phyloP scores from a whole-genome alignment of 768 basidiomycete genomes.

The Auriculariales sp. region DNA sequence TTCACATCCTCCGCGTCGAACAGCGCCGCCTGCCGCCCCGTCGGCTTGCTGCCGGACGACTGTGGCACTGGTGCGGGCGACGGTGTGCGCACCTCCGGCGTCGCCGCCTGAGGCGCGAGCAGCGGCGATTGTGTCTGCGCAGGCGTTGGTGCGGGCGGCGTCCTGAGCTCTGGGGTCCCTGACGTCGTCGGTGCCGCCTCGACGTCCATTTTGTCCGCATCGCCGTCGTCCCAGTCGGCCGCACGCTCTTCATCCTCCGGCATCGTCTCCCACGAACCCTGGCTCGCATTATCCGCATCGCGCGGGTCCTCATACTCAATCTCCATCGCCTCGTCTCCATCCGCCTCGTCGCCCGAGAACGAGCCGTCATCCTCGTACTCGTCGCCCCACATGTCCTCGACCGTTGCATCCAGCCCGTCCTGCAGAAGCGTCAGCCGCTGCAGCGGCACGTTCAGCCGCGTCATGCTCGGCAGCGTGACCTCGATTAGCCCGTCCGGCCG shows the following conservation, averaged over 20 bases:
- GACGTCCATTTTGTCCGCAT: conserved; percentile 1
- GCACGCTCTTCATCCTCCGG: conserved; percentile 1
- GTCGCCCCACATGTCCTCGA: conserved; percentile 51
- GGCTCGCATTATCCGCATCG: not conserved
- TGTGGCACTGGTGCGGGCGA: not conserved
- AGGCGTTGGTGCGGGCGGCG: conserved; percentile 1
- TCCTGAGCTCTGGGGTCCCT: no score
- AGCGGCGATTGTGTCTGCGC: not conserved
- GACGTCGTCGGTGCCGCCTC: not conserved
- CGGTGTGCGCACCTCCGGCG: not conserved
- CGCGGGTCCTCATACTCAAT: conserved; percentile 2
- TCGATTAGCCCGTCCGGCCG: conserved; percentile 58
- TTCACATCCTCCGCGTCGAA: conserved; percentile 18
- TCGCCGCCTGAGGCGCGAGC: not conserved
- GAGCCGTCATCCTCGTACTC: conserved; percentile 11
- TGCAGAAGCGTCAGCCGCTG: conserved; percentile 60
- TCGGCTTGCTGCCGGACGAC: not conserved
- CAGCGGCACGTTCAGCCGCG: conserved; percentile 37
- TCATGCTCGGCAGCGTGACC: conserved; percentile 51
- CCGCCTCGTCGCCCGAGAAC: not conserved
- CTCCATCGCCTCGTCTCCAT: conserved; percentile 14
- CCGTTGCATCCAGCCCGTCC: conserved; percentile 60
- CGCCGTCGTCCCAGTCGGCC: conserved; percentile 2
- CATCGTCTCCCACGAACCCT: conserved; percentile 10
- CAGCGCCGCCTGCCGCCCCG: not conserved